Percentiles rank a stretch among this genome's conserved stretches.
These are phyloP conservation scores for Erodium trifolium DNA, from an alignment of 441 rosid genomes.

Conservation along the genomic window DNA sequence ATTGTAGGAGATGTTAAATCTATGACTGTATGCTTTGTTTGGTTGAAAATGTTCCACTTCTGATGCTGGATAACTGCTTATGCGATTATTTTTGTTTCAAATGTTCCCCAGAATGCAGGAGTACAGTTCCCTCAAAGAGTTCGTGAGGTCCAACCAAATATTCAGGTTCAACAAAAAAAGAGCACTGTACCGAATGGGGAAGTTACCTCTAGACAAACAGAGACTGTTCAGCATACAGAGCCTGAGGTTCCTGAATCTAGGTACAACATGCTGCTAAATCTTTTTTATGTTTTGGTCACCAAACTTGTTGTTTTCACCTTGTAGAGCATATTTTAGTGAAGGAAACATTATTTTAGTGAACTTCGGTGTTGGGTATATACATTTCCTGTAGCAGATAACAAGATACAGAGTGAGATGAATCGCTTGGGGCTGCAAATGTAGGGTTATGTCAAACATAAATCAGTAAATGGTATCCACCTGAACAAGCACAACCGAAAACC, in stretches of 20 bases:
- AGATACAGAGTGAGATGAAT: too few relatives aligned
- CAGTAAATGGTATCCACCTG: too few relatives aligned
- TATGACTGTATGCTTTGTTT: not conserved
- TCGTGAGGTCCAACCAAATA: conserved; percentile 30
- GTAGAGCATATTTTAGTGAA: not conserved
- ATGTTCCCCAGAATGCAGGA: conserved; percentile 55
- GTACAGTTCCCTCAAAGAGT: conserved; percentile 77
- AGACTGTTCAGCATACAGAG: conserved; percentile 35
- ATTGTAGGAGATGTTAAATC: not conserved
- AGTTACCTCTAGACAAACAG: conserved; percentile 49
- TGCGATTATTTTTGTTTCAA: not conserved
- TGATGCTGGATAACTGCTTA: not conserved
- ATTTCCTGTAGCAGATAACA: not conserved
- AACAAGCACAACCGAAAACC: too few relatives aligned
- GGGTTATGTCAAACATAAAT: too few relatives aligned
- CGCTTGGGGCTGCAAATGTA: not conserved
- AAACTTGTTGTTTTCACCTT: not conserved
- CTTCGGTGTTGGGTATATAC: not conserved
- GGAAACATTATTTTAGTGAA: not conserved
- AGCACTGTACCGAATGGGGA: conserved; percentile 51
- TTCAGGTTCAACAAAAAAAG: conserved; percentile 34
- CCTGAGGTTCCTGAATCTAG: conserved; percentile 49
- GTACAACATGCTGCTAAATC: conserved; percentile 21
- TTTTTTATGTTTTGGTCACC: not conserved
- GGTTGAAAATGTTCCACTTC: not conserved